Evolutionary conservation across 1,284 basidiomycete species (phyloP).

Genomic region (Phellopilus nigrolimitatus): DNA sequence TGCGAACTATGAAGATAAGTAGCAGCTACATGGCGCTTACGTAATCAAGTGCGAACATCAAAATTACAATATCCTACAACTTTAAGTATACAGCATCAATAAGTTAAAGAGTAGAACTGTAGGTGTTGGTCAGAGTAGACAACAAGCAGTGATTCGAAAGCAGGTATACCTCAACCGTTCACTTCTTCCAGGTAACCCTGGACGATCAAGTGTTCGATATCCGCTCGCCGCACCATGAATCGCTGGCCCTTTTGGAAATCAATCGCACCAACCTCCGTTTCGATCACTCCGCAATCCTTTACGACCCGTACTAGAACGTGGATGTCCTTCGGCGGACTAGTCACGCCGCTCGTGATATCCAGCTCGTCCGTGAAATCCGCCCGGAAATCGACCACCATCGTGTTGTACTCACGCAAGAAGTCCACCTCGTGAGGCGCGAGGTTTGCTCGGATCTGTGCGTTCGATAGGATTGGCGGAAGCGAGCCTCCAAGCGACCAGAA

Average conservation of each 20-base stretch:
- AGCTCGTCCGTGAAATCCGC: conserved; percentile 82
- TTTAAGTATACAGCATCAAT: too few species aligned
- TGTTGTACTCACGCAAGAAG: conserved; percentile 81
- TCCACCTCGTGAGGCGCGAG: conserved; percentile 89
- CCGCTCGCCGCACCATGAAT: conserved; percentile 79
- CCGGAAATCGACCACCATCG: conserved; percentile 79
- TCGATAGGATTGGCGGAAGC: conserved; percentile 77
- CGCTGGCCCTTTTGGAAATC: conserved; percentile 87
- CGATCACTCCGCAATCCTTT: conserved; percentile 83
- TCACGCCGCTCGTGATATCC: conserved; percentile 78
- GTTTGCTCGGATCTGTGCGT: conserved; percentile 69
- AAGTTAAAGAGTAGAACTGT: too few species aligned
- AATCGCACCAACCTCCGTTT: conserved; percentile 83
- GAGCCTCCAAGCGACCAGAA: conserved; percentile 96
- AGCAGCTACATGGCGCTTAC: not conserved
- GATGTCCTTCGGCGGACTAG: conserved; percentile 75
- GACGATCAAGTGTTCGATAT: conserved; percentile 89
- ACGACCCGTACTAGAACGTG: conserved; percentile 77
- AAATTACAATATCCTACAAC: too few species aligned
- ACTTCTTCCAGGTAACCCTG: conserved; percentile 86
- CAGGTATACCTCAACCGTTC: conserved; percentile 10
- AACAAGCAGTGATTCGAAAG: too few species aligned
- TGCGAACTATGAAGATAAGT: too few species aligned
- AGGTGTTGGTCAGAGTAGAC: not conserved
- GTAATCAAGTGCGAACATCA: too few species aligned